Conservation (phyloP, 108 stramenopile genomes). For the Discostella stelligeroides region DNA sequence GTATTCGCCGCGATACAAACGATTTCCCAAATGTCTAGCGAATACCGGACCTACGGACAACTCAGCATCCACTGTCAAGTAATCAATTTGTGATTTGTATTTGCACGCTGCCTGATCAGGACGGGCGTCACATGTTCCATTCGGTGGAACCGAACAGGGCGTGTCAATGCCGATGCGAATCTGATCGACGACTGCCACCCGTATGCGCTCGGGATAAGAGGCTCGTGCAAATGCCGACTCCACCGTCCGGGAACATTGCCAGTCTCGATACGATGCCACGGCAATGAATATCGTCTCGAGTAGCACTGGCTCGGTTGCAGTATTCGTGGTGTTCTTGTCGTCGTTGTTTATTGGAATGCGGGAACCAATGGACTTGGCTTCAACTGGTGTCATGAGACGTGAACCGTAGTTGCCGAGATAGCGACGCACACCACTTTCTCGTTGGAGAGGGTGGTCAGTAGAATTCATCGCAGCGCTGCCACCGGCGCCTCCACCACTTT, state of each 20-base stretch:
- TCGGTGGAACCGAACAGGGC: constrained; percentile 53
- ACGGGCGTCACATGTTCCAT: constrained; percentile 56
- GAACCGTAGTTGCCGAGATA: constrained; percentile 76
- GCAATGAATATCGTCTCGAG: constrained; percentile 78
- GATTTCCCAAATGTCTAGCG: constrained; percentile 85
- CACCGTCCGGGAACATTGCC: constrained; percentile 76
- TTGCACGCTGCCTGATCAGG: constrained; percentile 73
- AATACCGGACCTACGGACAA: constrained; percentile 87
- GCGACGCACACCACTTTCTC: constrained; percentile 55
- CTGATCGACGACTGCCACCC: constrained; percentile 84
- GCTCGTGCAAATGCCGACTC: constrained; percentile 77
- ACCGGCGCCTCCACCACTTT: neutral
- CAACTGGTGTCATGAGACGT: constrained; percentile 64
- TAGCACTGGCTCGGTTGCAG: constrained; percentile 12
- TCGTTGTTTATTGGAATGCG: constrained; percentile 11
- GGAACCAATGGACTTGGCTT: constrained; percentile 70
- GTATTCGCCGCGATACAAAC: constrained; percentile 91
- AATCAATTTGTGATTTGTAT: constrained; percentile 65
- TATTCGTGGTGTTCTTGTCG: neutral
- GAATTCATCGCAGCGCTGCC: neutral
- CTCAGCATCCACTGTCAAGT: constrained; percentile 62
- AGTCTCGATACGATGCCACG: constrained; percentile 81
- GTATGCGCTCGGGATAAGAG: constrained; percentile 74
- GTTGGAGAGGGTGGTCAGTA: neutral
- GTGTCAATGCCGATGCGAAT: constrained; percentile 41